Evolutionary conservation across 169 alveolate genomes (phyloP).

Genomic region (Theileria parva): DNA sequence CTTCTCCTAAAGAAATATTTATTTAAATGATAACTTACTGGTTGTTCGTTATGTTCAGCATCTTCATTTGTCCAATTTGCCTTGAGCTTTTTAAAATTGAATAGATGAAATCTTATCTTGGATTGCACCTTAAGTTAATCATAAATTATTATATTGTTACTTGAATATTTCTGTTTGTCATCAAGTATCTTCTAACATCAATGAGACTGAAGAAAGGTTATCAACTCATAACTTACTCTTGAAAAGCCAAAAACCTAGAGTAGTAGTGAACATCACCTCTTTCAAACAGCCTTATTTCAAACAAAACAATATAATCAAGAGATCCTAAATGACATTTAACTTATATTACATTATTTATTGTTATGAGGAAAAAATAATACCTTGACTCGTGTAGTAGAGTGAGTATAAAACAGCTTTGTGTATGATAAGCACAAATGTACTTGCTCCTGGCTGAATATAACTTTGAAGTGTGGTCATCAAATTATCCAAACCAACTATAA

Average conservation of each 20-base stretch:
- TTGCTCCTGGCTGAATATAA: slow-evolving; percentile 10
- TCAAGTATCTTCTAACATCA: slow-evolving; percentile 41
- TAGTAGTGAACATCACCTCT: slow-evolving; percentile 8
- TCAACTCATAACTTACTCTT: slow-evolving; percentile 11
- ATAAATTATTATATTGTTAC: slow-evolving; percentile 5
- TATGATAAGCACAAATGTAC: slow-evolving; percentile 29
- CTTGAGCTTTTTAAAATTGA: slow-evolving; percentile 22
- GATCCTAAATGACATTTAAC: slow-evolving; percentile 27
- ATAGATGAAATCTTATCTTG: slow-evolving; percentile 6
- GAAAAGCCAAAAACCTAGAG: slow-evolving; percentile 33
- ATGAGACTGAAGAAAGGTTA: slow-evolving; percentile 11
- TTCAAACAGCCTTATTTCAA: slow-evolving; percentile 22
- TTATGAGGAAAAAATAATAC: not conserved
- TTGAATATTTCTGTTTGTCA: slow-evolving; percentile 24
- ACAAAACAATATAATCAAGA: slow-evolving; percentile 29
- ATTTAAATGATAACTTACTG: not conserved
- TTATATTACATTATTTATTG: not conserved
- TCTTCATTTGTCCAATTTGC: slow-evolving; percentile 6
- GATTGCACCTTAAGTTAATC: slow-evolving; percentile 5
- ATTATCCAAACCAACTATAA: slow-evolving; percentile 40
- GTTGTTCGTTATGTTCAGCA: not conserved
- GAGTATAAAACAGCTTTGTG: slow-evolving; percentile 27
- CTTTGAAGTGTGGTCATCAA: slow-evolving; percentile 28
- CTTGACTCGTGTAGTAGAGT: slow-evolving; percentile 46
- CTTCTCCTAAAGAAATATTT: not conserved